Conservation (phyloP, 1,284 basidiomycete species). For the Cerioporus squamosus region DNA sequence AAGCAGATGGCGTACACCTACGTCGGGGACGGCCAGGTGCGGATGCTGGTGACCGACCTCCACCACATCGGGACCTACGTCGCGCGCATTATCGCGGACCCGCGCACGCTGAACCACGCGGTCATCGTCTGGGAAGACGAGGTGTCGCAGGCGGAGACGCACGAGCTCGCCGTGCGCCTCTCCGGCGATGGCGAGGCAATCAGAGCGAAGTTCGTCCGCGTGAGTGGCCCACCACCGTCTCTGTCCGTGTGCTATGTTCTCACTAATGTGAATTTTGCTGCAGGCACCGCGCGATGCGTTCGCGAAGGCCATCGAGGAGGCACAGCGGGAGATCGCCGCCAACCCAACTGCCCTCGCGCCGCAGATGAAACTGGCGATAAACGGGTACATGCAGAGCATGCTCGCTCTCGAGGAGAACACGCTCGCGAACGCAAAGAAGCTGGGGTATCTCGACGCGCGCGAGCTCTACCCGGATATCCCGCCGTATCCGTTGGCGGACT, state of each 20-base stretch:
- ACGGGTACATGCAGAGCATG: conserved; percentile 22
- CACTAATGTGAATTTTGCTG: not conserved
- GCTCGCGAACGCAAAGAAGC: conserved; percentile 24
- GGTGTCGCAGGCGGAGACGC: conserved; percentile 18
- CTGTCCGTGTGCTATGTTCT: too few species aligned
- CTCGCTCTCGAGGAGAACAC: conserved; percentile 23
- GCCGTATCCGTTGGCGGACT: conserved; percentile 19
- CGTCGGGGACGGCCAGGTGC: conserved; percentile 15
- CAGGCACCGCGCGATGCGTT: conserved; percentile 6
- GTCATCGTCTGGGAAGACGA: conserved; percentile 35
- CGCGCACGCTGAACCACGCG: conserved; percentile 31
- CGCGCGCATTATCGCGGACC: conserved; percentile 29
- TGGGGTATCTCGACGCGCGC: conserved; percentile 27
- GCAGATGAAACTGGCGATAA: not conserved
- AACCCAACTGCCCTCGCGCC: not conserved
- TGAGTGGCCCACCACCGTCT: not conserved
- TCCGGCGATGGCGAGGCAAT: conserved; percentile 19
- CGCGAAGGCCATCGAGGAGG: not conserved
- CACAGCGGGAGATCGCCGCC: not conserved
- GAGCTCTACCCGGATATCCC: conserved; percentile 29
- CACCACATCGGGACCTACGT: conserved; percentile 25
- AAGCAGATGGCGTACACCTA: not conserved
- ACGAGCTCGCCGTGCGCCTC: conserved; percentile 15
- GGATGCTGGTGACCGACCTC: conserved; percentile 19
- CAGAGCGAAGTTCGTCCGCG: conserved; percentile 4